Evolutionary conservation across 192 early-diverging fungal species (phyloP).

Genomic region (Thamnidium elegans): DNA sequence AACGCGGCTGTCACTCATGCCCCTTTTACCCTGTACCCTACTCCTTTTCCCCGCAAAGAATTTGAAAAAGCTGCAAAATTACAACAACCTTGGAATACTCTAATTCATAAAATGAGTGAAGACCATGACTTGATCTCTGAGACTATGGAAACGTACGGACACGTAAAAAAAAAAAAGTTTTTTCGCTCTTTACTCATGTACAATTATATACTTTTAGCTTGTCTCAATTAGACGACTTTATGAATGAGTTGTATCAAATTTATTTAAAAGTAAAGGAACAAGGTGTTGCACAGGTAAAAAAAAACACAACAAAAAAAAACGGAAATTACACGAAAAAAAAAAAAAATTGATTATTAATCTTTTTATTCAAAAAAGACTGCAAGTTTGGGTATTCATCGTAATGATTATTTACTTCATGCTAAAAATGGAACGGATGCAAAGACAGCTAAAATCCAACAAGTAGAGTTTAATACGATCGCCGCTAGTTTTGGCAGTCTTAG

Average conservation of each 20-base stretch:
- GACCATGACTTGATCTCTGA: conserved; percentile 75
- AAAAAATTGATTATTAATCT: neutral
- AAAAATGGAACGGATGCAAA: conserved; percentile 36
- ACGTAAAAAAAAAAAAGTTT: too few relatives aligned
- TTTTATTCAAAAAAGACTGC: conserved; percentile 42
- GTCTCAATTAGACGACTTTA: conserved; percentile 82
- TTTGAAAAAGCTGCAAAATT: conserved; percentile 73
- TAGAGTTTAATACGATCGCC: conserved; percentile 96
- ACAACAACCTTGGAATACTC: conserved; percentile 75
- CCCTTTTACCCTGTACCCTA: conserved; percentile 83
- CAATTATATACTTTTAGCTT: conserved; percentile 40
- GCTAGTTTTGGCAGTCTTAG: conserved; percentile 88
- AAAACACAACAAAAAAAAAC: neutral
- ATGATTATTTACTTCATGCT: conserved; percentile 88
- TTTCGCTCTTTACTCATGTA: too few relatives aligned
- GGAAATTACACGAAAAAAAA: neutral
- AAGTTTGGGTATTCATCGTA: conserved; percentile 84
- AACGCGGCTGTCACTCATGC: conserved; percentile 67
- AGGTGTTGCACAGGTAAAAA: conserved; percentile 55
- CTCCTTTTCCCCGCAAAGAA: conserved; percentile 69
- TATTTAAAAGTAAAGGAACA: conserved; percentile 63
- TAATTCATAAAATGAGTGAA: conserved; percentile 75
- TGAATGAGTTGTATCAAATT: conserved; percentile 68
- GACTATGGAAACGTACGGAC: conserved; percentile 70
- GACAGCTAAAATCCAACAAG: conserved; percentile 71